A percentile compares a stretch with the other conserved stretches of the same genome.
phyloP scores from a whole-genome alignment of 805 yeast species.

The Candida montana region DNA sequence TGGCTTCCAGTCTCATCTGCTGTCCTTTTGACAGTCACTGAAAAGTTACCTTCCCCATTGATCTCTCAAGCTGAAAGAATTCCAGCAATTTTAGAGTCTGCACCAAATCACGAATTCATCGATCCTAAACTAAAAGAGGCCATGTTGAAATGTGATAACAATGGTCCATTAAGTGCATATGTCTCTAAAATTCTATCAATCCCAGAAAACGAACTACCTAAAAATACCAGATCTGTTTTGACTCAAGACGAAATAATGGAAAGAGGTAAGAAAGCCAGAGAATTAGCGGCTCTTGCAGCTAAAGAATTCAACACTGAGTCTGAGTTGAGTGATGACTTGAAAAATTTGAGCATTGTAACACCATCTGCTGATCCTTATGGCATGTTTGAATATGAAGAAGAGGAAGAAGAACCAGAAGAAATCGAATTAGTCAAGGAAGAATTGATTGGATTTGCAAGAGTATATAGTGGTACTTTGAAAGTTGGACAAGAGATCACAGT shows the following conservation, averaged over 20 bases:
- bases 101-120: constrained; percentile 45
- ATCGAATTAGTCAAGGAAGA: constrained; percentile 48
- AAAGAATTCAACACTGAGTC: constrained; percentile 36
- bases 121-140: constrained; percentile 45
- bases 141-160: constrained; percentile 62
- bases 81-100: constrained; percentile 56
- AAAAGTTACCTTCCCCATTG: constrained; percentile 78
- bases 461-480: constrained; percentile 77
- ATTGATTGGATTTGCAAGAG: constrained; percentile 81
- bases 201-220: constrained; percentile 77
- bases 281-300: constrained; percentile 63
- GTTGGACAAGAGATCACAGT: constrained; percentile 73
- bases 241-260: constrained; percentile 57
- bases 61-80: constrained; percentile 70
- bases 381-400: constrained; percentile 47
- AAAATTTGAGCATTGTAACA: constrained; percentile 18
- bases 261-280: constrained; percentile 58
- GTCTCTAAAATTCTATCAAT: constrained; percentile 87
- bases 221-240: constrained; percentile 33
- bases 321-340: constrained; percentile 21
- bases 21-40: constrained; percentile 76
- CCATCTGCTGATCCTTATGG: constrained; percentile 32
- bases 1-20: constrained; percentile 95
- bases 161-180: constrained; percentile 66
- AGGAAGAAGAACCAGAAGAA: constrained; percentile 42